Evolutionary conservation across 106 monocot species (phyloP), one percentile per base, ranked within the genome.

Genomic region (Triglochin maritima): DNA sequence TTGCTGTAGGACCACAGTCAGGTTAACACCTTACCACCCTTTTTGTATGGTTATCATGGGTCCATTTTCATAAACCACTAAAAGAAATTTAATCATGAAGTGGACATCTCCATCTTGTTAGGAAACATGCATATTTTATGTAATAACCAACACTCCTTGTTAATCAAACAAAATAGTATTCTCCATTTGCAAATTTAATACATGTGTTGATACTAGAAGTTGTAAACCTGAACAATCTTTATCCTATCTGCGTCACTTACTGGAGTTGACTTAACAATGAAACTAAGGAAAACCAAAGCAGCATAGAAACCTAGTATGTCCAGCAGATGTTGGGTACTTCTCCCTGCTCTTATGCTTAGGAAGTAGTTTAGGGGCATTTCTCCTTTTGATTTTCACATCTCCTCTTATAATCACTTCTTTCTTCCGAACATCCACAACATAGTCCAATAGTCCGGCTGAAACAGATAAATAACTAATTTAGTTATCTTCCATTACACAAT

Each of bases 401-500:
- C 75, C 67, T 51, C 60, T 59, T 12, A 75, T 1, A 10, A 60
- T 55, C 43, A 75, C 75, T 67, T 67, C 68, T 13, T 68, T 60
- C 51, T 60, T 67, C 12, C 68, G 57, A 4, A 75, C 7, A 48
- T 75, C 75, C 51, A 75, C 75, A n/a, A 44, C 51, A 50, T 54
- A 75, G 10, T 75, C 75, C 68, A 47, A 42, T 42, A 75, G 46
- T 13, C 75, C 58, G 17, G 53, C 63, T 64, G 44, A 63, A 54
- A 59, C n/a, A 11, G 9, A 11, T 60, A 17, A 17, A 60, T 9
- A 29, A 16, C 10, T 5, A 17, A 29, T 9, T 44, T 60, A 11
- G 43, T 62, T 62, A 9, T 62, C 44, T 29, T 29, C 29, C 29
- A 29, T 29, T 29, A 29, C 1, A 29, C 29, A 29, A 29, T 29